phyloP scores from a whole-genome alignment of 1,139 yeast genomes.

The Candida sanyaensis region DNA sequence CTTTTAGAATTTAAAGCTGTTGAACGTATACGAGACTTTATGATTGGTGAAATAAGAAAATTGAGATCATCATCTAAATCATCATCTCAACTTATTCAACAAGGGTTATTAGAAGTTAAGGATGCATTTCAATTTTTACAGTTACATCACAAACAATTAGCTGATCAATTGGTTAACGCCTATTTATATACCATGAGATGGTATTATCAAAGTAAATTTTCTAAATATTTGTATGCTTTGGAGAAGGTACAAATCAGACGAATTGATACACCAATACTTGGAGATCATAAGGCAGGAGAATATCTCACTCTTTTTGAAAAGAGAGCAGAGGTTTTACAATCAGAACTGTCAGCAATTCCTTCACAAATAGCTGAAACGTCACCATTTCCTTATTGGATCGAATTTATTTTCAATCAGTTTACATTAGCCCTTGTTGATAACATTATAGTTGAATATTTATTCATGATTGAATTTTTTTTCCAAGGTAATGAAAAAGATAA shows the following conservation, averaged over 20 bases:
- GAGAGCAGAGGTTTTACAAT: slow-evolving; percentile 50
- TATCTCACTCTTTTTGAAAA: slow-evolving; percentile 58
- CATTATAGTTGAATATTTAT: slow-evolving; percentile 74
- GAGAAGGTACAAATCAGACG: slow-evolving; percentile 58
- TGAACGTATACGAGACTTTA: slow-evolving; percentile 73
- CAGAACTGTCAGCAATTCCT: slow-evolving; percentile 53
- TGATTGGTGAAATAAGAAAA: slow-evolving; percentile 63
- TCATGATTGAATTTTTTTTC: slow-evolving; percentile 70
- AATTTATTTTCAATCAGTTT: slow-evolving; percentile 72
- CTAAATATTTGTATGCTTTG: slow-evolving; percentile 74
- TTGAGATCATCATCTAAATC: slow-evolving; percentile 48
- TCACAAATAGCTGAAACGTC: slow-evolving; percentile 86
- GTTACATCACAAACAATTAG: slow-evolving; percentile 60
- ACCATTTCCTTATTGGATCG: slow-evolving; percentile 66
- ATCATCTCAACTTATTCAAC: slow-evolving; percentile 77
- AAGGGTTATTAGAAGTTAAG: slow-evolving; percentile 57
- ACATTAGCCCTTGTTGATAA: slow-evolving; percentile 76
- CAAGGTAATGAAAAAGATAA: slow-evolving; percentile 47
- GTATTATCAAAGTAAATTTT: slow-evolving; percentile 83
- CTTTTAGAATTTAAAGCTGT: slow-evolving; percentile 53
- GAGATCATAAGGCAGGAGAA: slow-evolving; percentile 33
- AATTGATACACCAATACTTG: slow-evolving; percentile 58
- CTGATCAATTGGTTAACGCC: slow-evolving; percentile 76
- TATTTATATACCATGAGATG: slow-evolving; percentile 87
- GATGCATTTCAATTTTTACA: slow-evolving; percentile 62